Conservation (phyloP, 2,329 filamentous ascomycete genomes). For the Arthrocladium fulminans region DNA sequence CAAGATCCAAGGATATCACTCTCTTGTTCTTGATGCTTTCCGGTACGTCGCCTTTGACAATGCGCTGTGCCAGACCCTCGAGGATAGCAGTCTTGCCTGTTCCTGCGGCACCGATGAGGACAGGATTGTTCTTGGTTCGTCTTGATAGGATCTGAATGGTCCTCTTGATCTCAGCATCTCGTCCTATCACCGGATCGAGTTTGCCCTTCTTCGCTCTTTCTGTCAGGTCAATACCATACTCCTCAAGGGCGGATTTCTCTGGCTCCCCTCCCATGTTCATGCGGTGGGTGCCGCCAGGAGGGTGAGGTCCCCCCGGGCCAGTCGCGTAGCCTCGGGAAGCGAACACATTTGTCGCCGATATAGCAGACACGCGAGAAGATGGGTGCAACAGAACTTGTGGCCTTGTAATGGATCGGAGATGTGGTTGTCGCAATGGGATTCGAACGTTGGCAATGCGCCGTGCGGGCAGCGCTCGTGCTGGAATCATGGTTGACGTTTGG, state of each 20-base stretch:
- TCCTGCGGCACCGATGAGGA: conserved; percentile 94
- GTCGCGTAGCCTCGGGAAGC: conserved; percentile 44
- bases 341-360: background rate
- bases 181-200: conserved; percentile 88
- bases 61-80: conserved; percentile 87
- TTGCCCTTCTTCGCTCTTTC: conserved; percentile 77
- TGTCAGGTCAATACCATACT: conserved; percentile 86
- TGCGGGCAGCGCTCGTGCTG: conserved; percentile 16
- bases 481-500: conserved; percentile 13
- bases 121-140: conserved; percentile 95
- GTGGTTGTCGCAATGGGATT: conserved; percentile 8
- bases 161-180: conserved; percentile 82
- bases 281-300: conserved; percentile 82
- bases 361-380: conserved; percentile 8
- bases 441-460: conserved; percentile 14
- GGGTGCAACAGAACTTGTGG: conserved; percentile 3
- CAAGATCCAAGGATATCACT: conserved; percentile 79
- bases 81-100: conserved; percentile 98
- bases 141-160: conserved; percentile 90
- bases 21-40: conserved; percentile 93
- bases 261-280: conserved; percentile 75
- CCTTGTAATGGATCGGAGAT: conserved; percentile 4
- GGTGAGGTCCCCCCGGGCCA: conserved; percentile 55
- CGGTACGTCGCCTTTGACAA: conserved; percentile 84
- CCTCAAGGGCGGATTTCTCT: conserved; percentile 79